Evolutionary conservation across 2,329 filamentous ascomycete genomes (phyloP).

Genomic region (Bipolaris zeicola): DNA sequence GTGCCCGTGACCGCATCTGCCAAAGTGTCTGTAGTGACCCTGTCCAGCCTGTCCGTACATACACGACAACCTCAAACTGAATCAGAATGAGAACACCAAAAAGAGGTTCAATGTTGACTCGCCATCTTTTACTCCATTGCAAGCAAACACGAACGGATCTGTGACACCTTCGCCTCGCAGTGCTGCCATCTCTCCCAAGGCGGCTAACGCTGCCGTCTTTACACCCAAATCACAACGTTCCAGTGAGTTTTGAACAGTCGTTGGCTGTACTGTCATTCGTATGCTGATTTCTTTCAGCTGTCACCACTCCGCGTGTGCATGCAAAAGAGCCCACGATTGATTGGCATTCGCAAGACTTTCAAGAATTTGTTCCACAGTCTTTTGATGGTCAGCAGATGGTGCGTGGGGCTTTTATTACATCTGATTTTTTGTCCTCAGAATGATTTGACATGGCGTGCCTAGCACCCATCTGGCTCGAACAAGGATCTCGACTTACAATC

Average conservation of each 20-base stretch:
- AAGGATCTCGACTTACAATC: constrained; percentile 8
- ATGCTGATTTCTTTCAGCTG: constrained; percentile 39
- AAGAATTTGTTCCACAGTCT: constrained; percentile 61
- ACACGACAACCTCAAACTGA: constrained; percentile 74
- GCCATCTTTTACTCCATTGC: constrained; percentile 84
- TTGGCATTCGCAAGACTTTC: constrained; percentile 56
- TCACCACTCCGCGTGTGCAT: constrained; percentile 52
- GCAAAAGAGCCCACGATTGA: constrained; percentile 55
- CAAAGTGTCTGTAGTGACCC: constrained; percentile 24
- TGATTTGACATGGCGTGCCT: neutral
- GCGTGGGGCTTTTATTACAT: constrained; percentile 33
- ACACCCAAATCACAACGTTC: constrained; percentile 67
- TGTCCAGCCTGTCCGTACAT: constrained; percentile 74
- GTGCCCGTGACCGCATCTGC: constrained; percentile 20
- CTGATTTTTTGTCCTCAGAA: neutral
- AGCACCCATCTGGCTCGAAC: neutral
- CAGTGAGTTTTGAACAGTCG: constrained; percentile 39
- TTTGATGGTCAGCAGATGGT: constrained; percentile 58
- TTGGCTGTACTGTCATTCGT: constrained; percentile 1
- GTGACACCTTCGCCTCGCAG: constrained; percentile 64
- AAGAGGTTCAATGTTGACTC: constrained; percentile 94
- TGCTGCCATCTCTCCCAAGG: constrained; percentile 82
- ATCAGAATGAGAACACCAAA: constrained; percentile 62
- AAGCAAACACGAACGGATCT: constrained; percentile 54
- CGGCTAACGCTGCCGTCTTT: constrained; percentile 85